Evolutionary conservation across 257 asterid genomes (phyloP).

Genomic region (Salvia splendens): DNA sequence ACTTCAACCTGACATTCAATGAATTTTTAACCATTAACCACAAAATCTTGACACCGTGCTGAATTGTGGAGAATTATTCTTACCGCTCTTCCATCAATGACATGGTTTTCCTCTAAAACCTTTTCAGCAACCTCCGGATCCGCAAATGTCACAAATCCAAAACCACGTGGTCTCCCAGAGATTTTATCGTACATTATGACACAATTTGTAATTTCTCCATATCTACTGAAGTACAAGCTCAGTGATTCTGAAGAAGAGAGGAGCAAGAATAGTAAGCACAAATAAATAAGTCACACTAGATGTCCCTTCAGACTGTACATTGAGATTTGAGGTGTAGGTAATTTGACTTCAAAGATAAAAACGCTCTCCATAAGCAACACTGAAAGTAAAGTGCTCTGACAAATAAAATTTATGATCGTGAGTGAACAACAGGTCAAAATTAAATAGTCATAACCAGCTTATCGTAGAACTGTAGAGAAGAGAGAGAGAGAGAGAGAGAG

Average conservation of each 20-base stretch:
- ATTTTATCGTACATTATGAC: slow-evolving; percentile 89
- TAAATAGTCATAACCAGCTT: too few relatives aligned
- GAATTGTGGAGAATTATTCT: slow-evolving; percentile 28
- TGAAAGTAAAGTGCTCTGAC: neutral
- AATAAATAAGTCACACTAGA: slow-evolving; percentile 10
- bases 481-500: too few relatives aligned
- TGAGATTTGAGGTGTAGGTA: too few relatives aligned
- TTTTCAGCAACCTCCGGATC: slow-evolving; percentile 82
- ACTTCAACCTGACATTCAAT: slow-evolving; percentile 79
- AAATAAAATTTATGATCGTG: neutral
- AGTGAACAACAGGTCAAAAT: too few relatives aligned
- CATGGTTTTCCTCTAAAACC: slow-evolving; percentile 83
- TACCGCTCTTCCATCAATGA: slow-evolving; percentile 90
- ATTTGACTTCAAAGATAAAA: too few relatives aligned
- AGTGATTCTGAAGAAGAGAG: slow-evolving; percentile 66
- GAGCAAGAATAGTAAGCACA: slow-evolving; percentile 26
- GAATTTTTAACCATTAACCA: slow-evolving; percentile 2
- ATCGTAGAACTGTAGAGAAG: too few relatives aligned
- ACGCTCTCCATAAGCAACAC: too few relatives aligned
- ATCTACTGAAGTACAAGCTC: slow-evolving; percentile 80
- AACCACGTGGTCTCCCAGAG: slow-evolving; percentile 95
- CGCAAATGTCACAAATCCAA: slow-evolving; percentile 88
- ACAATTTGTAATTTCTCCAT: slow-evolving; percentile 82
- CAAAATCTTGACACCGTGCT: neutral
- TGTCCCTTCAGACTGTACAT: slow-evolving; percentile 23